Conservation (phyloP, 2,329 filamentous ascomycete species). For the Penicillium paneum region DNA sequence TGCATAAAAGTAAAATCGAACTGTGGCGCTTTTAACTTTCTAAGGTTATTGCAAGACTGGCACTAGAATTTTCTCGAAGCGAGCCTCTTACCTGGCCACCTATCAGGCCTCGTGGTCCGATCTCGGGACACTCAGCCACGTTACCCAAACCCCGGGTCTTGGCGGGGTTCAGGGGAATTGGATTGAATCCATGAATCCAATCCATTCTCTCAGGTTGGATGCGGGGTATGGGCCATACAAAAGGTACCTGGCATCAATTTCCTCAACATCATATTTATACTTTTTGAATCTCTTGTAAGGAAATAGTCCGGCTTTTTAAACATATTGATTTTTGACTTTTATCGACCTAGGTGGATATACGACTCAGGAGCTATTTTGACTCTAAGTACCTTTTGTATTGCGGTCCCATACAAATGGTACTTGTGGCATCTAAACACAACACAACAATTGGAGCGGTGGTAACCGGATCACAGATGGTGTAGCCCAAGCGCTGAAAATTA, state of each 20-base stretch:
- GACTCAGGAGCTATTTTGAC: no score
- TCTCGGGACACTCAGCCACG: not conserved
- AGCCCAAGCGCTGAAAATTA: not conserved
- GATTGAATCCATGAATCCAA: not conserved
- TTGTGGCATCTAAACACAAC: no score
- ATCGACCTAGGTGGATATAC: no score
- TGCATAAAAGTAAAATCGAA: not conserved
- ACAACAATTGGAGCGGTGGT: not conserved
- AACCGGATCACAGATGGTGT: no score
- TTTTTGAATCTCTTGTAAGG: no score
- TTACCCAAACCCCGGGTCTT: not conserved
- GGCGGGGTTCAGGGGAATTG: not conserved
- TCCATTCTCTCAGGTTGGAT: not conserved
- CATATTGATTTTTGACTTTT: no score
- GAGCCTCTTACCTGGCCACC: not conserved
- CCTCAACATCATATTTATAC: not conserved
- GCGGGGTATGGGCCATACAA: not conserved
- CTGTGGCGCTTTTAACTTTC: conserved; percentile 3
- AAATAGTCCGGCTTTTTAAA: no score
- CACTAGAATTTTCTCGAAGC: conserved; percentile 9
- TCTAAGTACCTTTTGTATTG: no score
- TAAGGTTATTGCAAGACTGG: not conserved
- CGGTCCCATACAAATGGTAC: no score
- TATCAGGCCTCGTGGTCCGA: not conserved
- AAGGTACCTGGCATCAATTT: not conserved